These are phyloP conservation scores for Boletus subcaerulescens DNA, from an alignment of 768 basidiomycete genomes.

Conservation along the genomic window DNA sequence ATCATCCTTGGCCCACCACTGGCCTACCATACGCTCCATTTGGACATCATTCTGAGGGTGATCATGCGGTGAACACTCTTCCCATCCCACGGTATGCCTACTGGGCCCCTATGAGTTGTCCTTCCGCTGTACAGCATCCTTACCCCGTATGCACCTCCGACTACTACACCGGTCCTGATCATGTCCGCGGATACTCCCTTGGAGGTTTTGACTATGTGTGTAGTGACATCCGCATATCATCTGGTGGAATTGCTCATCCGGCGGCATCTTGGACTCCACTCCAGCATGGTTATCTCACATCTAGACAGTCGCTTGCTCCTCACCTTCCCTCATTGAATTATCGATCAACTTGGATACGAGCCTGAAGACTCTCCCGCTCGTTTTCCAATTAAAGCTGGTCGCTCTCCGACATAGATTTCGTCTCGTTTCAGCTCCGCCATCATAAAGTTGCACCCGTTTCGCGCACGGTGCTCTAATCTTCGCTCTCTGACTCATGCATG, in stretches of 20 bases:
- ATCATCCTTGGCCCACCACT: conserved; percentile 26
- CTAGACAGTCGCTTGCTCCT: conserved; percentile 43
- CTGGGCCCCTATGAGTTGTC: conserved; percentile 25
- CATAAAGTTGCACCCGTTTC: conserved; percentile 31
- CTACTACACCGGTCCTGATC: conserved; percentile 43
- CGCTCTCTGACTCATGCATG: conserved; percentile 38
- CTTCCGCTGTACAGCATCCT: conserved; percentile 48
- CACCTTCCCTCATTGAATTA: conserved; percentile 41
- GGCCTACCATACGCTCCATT: conserved; percentile 16
- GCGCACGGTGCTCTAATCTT: conserved; percentile 37
- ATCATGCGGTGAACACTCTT: conserved; percentile 11
- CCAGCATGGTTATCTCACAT: conserved; percentile 39
- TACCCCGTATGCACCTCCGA: conserved; percentile 57
- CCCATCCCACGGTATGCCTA: conserved; percentile 20
- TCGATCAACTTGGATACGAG: conserved; percentile 50
- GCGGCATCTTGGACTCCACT: conserved; percentile 44
- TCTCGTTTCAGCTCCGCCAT: conserved; percentile 21
- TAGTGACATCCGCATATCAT: conserved; percentile 43
- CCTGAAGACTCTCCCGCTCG: conserved; percentile 31
- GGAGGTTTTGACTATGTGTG: conserved; percentile 52
- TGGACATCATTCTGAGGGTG: conserved; percentile 20
- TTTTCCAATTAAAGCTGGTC: conserved; percentile 6
- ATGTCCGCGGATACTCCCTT: conserved; percentile 60
- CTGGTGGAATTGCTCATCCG: conserved; percentile 41
- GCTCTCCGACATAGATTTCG: conserved; percentile 26